A percentile compares a stretch with the other conserved stretches of the same genome.
These are phyloP conservation scores for Euphorbia tirucalli DNA, from an alignment of 345 rosid species.

Conservation along the genomic window DNA sequence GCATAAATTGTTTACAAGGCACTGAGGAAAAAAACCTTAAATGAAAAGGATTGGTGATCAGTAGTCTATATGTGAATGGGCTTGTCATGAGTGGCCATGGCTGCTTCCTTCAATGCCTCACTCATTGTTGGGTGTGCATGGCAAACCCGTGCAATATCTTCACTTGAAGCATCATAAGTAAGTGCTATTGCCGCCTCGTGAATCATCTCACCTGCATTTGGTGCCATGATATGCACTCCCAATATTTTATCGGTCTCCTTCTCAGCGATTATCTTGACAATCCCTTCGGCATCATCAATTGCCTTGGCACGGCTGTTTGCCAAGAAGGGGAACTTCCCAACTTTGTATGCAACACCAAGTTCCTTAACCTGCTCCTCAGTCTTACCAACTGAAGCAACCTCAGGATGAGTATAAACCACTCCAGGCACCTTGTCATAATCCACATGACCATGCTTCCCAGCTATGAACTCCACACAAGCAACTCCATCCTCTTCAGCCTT, in stretches of 20 bases:
- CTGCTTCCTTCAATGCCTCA: conserved; percentile 99
- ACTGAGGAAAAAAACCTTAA: conserved; percentile 13
- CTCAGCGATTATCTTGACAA: conserved; percentile 89
- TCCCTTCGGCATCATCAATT: conserved; percentile 85
- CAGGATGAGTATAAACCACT: conserved; percentile 96
- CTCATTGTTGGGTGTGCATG: conserved; percentile 99
- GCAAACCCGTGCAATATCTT: conserved; percentile 95
- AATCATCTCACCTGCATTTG: conserved; percentile 96
- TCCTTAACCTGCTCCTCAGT: conserved; percentile 96
- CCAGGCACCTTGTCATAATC: conserved; percentile 99
- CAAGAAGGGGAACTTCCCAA: conserved; percentile 96
- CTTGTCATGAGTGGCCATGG: conserved; percentile 98
- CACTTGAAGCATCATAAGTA: conserved; percentile 81
- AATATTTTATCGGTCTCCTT: conserved; percentile 92
- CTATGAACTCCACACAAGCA: conserved; percentile 96
- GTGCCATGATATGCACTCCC: conserved; percentile 95
- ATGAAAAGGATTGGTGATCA: conserved; percentile 17
- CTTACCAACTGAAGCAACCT: conserved; percentile 95
- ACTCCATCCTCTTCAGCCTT: conserved; percentile 99
- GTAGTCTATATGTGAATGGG: conserved; percentile 76
- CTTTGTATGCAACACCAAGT: conserved; percentile 67
- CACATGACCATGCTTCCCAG: conserved; percentile 95
- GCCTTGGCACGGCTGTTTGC: conserved; percentile 99
- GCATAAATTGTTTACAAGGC: conserved; percentile 4
- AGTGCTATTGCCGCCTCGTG: conserved; percentile 94